phyloP scores from a whole-genome alignment of 192 early-diverging fungal genomes.

The Coemansia sp. region DNA sequence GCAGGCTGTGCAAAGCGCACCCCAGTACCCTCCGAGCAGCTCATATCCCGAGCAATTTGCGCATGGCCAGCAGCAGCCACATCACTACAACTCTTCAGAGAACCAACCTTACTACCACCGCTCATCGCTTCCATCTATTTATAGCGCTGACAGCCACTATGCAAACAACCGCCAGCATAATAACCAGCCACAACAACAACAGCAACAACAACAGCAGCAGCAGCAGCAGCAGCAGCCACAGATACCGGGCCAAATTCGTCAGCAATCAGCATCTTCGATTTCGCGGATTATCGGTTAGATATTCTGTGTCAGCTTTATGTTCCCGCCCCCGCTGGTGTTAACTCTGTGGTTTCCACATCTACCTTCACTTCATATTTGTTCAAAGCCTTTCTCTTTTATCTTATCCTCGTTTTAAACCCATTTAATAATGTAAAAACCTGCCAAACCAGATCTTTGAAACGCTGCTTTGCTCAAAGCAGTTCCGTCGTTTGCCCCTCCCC shows the following conservation, averaged over 20 bases:
- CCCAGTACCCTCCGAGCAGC: background rate
- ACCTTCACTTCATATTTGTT: background rate
- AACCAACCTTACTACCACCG: slow-evolving; percentile 1
- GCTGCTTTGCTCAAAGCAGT: background rate
- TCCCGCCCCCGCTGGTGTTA: too few relatives aligned
- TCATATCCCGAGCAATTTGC: background rate
- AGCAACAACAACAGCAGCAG: background rate
- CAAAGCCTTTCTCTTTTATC: slow-evolving; percentile 1
- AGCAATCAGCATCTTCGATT: slow-evolving; percentile 27
- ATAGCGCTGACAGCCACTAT: background rate
- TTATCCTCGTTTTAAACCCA: background rate
- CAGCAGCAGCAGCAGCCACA: slow-evolving; percentile 12
- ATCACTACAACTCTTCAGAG: background rate
- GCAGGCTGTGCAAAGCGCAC: slow-evolving; percentile 2
- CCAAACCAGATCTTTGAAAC: background rate
- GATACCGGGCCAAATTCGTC: background rate
- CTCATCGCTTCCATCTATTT: background rate
- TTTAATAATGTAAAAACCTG: slow-evolving; percentile 1
- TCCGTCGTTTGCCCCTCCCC: too few relatives aligned
- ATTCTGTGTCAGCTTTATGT: background rate
- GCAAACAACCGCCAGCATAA: background rate
- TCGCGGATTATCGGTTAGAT: slow-evolving; percentile 31
- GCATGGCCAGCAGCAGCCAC: background rate
- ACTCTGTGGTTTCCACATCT: background rate
- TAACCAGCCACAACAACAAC: background rate